Evolutionary conservation across 2,329 filamentous ascomycete genomes (phyloP).

Genomic region (Aspergillus sp.): DNA sequence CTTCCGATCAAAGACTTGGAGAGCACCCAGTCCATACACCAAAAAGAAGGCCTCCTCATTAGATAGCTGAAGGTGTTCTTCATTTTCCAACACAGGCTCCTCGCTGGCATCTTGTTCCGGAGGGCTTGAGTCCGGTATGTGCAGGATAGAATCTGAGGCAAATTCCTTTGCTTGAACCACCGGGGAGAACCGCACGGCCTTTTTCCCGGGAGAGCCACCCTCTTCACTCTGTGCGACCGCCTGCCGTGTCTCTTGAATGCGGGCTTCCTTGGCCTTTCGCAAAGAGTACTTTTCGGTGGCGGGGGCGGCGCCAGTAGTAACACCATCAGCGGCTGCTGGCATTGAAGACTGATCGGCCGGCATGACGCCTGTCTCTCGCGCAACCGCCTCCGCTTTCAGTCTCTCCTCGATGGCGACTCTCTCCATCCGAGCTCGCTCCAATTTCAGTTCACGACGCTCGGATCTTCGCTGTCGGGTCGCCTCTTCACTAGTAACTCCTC

Average conservation of each 20-base stretch:
- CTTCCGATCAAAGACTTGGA: slow-evolving; percentile 56
- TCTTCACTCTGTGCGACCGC: slow-evolving; percentile 15
- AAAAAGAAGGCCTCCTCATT: slow-evolving; percentile 92
- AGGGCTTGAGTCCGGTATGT: slow-evolving; percentile 14
- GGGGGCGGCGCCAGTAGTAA: slow-evolving; percentile 16
- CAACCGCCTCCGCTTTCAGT: slow-evolving; percentile 53
- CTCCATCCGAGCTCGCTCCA: slow-evolving; percentile 86
- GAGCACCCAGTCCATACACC: slow-evolving; percentile 72
- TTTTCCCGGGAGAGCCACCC: slow-evolving; percentile 33
- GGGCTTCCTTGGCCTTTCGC: slow-evolving; percentile 34
- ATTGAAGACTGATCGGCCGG: slow-evolving; percentile 12
- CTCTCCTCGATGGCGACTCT: slow-evolving; percentile 78
- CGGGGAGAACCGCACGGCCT: slow-evolving; percentile 70
- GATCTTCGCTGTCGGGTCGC: slow-evolving; percentile 73
- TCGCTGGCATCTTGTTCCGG: slow-evolving; percentile 19
- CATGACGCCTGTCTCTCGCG: slow-evolving; percentile 25
- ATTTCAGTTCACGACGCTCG: slow-evolving; percentile 80
- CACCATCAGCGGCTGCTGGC: slow-evolving; percentile 15
- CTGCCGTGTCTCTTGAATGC: slow-evolving; percentile 22
- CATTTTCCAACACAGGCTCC: slow-evolving; percentile 41
- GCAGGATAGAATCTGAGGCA: slow-evolving; percentile 23
- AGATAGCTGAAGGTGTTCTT: slow-evolving; percentile 90
- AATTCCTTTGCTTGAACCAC: slow-evolving; percentile 66
- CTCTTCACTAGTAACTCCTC: slow-evolving; percentile 75
- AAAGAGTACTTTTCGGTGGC: slow-evolving; percentile 34